Conservation (phyloP, 2,329 filamentous ascomycete genomes). For the Aspergillus thermomutatus region DNA sequence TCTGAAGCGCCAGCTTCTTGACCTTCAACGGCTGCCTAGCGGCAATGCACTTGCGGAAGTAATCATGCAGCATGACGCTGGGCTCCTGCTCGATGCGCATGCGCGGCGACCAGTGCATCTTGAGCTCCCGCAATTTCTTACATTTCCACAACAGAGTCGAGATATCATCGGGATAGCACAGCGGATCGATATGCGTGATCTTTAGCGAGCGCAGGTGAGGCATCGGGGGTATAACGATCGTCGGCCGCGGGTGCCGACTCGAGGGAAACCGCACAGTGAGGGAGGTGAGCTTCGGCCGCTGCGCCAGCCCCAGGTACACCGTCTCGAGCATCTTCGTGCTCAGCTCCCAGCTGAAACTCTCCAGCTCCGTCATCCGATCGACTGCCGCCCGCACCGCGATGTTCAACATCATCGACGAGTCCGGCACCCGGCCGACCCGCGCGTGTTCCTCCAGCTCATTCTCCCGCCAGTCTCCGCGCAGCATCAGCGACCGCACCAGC, state of each 20-base stretch:
- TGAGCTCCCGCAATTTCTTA: constrained; percentile 53
- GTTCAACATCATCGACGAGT: constrained; percentile 62
- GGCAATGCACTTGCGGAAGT: constrained; percentile 55
- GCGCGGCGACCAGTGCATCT: constrained; percentile 59
- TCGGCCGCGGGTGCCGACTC: constrained; percentile 56
- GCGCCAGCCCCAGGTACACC: constrained; percentile 55
- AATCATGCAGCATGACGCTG: constrained; percentile 51
- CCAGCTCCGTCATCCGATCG: constrained; percentile 56
- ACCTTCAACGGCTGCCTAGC: constrained; percentile 46
- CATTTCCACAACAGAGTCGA: constrained; percentile 54
- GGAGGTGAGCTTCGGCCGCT: constrained; percentile 48
- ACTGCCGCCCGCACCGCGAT: constrained; percentile 57
- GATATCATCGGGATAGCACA: constrained; percentile 63
- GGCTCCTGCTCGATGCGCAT: constrained; percentile 60
- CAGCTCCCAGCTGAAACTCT: constrained; percentile 59
- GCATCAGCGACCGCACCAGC: constrained; percentile 51
- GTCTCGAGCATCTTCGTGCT: constrained; percentile 59
- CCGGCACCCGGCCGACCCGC: constrained; percentile 57
- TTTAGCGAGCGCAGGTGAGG: constrained; percentile 53
- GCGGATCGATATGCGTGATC: constrained; percentile 59
- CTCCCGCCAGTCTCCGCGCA: constrained; percentile 58
- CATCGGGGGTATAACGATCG: constrained; percentile 54
- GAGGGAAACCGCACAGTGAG: constrained; percentile 57
- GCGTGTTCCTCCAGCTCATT: constrained; percentile 56
- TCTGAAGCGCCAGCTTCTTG: constrained; percentile 54